A percentile compares a stretch with the other conserved stretches of the same genome.
Conservation (phyloP, 345 rosid species). For the Citrus maxima region DNA sequence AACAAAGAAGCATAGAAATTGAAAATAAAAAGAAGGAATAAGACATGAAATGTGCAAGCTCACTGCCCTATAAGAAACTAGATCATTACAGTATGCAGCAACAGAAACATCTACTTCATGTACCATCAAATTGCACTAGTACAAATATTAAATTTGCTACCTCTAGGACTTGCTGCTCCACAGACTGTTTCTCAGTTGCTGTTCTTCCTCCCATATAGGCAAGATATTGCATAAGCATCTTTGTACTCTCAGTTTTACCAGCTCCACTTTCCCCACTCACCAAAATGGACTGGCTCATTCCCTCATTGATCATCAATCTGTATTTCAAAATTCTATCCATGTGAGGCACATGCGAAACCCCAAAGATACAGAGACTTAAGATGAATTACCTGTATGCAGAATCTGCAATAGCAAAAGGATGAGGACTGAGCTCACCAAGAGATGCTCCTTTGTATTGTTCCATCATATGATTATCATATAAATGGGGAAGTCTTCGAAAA, state of each 20-base stretch:
- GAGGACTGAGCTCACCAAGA: conserved; percentile 91
- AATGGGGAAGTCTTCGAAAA: conserved; percentile 77
- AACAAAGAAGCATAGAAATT: conserved; percentile 11
- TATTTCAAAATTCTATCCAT: conserved; percentile 14
- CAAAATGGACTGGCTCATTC: conserved; percentile 83
- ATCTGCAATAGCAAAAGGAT: conserved; percentile 97
- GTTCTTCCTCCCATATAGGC: conserved; percentile 96
- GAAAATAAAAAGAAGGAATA: neutral
- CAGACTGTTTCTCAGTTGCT: conserved; percentile 70
- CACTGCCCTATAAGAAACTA: neutral
- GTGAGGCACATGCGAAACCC: conserved; percentile 14
- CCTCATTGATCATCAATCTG: conserved; percentile 91
- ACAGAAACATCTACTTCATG: conserved; percentile 9
- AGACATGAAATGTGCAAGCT: conserved; percentile 1
- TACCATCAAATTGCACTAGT: conserved; percentile 5
- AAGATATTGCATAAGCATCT: conserved; percentile 91
- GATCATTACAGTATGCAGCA: neutral
- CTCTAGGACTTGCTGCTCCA: conserved; percentile 98
- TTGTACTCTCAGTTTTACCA: conserved; percentile 98
- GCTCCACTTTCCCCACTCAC: conserved; percentile 99
- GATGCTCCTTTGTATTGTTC: conserved; percentile 78
- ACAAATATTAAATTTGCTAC: conserved; percentile 30
- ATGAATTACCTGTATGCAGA: conserved; percentile 77
- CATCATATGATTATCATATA: conserved; percentile 79
- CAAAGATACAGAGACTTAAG: conserved; percentile 10